These are phyloP conservation scores for Posidonia oceanica DNA, from an alignment of 116 monocot genomes.

Conservation along the genomic window DNA sequence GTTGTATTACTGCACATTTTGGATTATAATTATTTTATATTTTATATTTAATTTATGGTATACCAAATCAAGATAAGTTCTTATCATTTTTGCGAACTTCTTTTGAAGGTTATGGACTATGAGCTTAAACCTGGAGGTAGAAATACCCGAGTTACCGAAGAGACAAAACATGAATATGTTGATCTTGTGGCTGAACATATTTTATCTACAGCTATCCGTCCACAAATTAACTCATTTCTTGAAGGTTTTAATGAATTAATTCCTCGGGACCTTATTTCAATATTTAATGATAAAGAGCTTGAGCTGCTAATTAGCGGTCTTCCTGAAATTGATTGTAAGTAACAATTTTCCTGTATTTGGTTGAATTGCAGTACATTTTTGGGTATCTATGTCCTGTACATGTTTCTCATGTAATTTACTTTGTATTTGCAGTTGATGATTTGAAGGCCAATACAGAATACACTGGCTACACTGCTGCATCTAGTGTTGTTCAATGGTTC, in stretches of 20 bases:
- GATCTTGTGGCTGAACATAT: conserved; percentile 88
- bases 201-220: conserved; percentile 91
- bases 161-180: conserved; percentile 98
- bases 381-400: not conserved
- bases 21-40: conserved; percentile 18
- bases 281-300: conserved; percentile 95
- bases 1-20: conserved; percentile 33
- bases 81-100: not conserved
- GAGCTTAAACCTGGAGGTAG: conserved; percentile 94
- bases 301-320: conserved; percentile 97
- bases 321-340: conserved; percentile 94
- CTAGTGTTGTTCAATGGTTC: conserved; percentile 98
- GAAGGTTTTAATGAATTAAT: conserved; percentile 93
- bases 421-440: conserved; percentile 67
- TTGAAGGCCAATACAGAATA: conserved; percentile 92
- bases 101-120: conserved; percentile 68
- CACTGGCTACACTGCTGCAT: conserved; percentile 86
- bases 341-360: no score
- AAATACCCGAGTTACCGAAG: conserved; percentile 92
- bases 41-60: no score
- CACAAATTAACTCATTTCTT: conserved; percentile 93
- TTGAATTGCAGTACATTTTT: conserved; percentile 49
- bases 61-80: not conserved
- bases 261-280: conserved; percentile 73
- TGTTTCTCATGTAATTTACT: not conserved